A percentile compares a stretch with the other conserved stretches of the same genome.
Evolutionary conservation across 1,139 yeast species (phyloP).

Genomic region (Diutina scorzettiae): DNA sequence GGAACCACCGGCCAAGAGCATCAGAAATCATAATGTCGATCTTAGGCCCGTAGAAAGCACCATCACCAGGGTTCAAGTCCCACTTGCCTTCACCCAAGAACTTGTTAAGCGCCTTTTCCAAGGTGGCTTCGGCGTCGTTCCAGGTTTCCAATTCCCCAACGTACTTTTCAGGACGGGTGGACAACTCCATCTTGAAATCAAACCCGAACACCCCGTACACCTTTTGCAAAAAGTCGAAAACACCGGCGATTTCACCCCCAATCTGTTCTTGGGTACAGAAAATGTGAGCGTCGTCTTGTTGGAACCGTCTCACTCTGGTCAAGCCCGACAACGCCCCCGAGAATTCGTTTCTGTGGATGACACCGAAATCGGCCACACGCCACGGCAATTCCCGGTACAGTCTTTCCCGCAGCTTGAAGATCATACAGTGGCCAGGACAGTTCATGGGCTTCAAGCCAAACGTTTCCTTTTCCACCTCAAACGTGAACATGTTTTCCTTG

Average conservation of each 20-base stretch:
- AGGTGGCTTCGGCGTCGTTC: slow-evolving; percentile 74
- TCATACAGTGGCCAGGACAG: slow-evolving; percentile 95
- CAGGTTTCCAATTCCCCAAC: slow-evolving; percentile 73
- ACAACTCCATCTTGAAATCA: slow-evolving; percentile 34
- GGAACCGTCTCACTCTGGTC: slow-evolving; percentile 95
- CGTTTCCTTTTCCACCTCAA: slow-evolving; percentile 84
- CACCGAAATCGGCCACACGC: slow-evolving; percentile 95
- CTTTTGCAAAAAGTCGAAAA: slow-evolving; percentile 67
- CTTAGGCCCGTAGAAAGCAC: slow-evolving; percentile 98
- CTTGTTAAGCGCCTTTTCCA: slow-evolving; percentile 60
- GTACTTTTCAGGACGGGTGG: slow-evolving; percentile 83
- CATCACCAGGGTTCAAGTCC: slow-evolving; percentile 92
- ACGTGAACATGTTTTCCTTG: slow-evolving; percentile 93
- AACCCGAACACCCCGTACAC: slow-evolving; percentile 82
- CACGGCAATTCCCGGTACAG: slow-evolving; percentile 92
- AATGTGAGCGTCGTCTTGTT: slow-evolving; percentile 97
- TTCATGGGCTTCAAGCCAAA: slow-evolving; percentile 96
- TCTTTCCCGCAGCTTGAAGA: slow-evolving; percentile 79
- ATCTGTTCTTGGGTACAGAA: slow-evolving; percentile 90
- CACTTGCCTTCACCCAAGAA: slow-evolving; percentile 60
- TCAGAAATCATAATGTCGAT: slow-evolving; percentile 90
- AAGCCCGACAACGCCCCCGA: slow-evolving; percentile 79
- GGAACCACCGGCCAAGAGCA: slow-evolving; percentile 89
- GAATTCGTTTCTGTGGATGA: slow-evolving; percentile 89
- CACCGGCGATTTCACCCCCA: slow-evolving; percentile 65